Conservation (phyloP, 768 basidiomycete genomes). For the Pleurotus cornucopiae region DNA sequence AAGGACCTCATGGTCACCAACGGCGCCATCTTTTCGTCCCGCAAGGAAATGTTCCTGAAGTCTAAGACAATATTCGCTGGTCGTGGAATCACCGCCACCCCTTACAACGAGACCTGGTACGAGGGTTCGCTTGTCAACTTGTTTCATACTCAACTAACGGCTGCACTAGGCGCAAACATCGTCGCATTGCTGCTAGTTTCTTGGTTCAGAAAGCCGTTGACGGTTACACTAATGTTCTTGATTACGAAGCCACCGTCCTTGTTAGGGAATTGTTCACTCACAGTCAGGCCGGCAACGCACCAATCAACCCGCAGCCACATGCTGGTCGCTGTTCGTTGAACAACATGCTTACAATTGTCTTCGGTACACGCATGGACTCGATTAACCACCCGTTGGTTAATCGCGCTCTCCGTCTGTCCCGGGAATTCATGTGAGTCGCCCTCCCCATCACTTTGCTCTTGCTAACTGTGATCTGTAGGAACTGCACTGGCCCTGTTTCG, state of each 20-base stretch:
- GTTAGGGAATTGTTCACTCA: slow-evolving; percentile 31
- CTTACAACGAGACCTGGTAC: slow-evolving; percentile 40
- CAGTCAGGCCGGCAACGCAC: slow-evolving; percentile 23
- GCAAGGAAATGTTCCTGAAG: slow-evolving; percentile 44
- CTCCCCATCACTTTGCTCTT: background rate
- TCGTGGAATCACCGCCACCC: slow-evolving; percentile 39
- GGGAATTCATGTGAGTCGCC: slow-evolving; percentile 39
- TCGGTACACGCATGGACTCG: slow-evolving; percentile 36
- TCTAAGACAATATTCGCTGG: slow-evolving; percentile 37
- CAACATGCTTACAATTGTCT: slow-evolving; percentile 42
- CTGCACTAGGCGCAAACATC: slow-evolving; percentile 33
- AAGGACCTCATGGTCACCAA: slow-evolving; percentile 42
- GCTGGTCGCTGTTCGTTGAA: slow-evolving; percentile 35
- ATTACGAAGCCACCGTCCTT: slow-evolving; percentile 35
- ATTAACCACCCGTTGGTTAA: slow-evolving; percentile 33
- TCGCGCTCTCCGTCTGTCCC: slow-evolving; percentile 29
- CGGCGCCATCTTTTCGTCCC: slow-evolving; percentile 41
- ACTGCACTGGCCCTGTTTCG: slow-evolving; percentile 38
- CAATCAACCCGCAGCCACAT: slow-evolving; percentile 35
- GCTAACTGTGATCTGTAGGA: slow-evolving; percentile 17
- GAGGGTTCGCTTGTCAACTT: background rate
- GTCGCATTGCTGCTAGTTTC: slow-evolving; percentile 30
- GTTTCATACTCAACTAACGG: background rate
- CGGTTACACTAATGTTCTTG: slow-evolving; percentile 29
- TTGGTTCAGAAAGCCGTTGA: slow-evolving; percentile 31